phyloP scores from a whole-genome alignment of 768 basidiomycete species.

The Mrakia blollopis region DNA sequence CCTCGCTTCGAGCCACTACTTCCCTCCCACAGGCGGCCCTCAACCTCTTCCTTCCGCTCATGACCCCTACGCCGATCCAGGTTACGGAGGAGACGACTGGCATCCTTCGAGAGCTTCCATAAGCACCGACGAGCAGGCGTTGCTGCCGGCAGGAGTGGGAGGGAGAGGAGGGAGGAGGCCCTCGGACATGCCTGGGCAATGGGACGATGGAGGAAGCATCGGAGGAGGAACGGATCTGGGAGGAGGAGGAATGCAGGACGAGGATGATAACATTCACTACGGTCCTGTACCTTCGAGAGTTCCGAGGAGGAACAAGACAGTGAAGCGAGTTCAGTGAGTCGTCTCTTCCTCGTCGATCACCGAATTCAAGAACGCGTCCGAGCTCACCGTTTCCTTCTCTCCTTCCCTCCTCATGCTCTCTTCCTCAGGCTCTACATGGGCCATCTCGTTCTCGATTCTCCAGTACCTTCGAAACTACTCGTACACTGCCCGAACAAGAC shows the following conservation, averaged over 20 bases:
- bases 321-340: conserved; percentile 28
- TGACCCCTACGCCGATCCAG: conserved; percentile 3
- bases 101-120: conserved; percentile 24
- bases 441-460: conserved; percentile 30
- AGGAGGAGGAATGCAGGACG: conserved; percentile 6
- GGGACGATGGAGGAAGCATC: conserved; percentile 7
- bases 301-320: conserved; percentile 31
- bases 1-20: neutral
- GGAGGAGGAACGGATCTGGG: conserved; percentile 6
- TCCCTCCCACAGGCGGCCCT: neutral
- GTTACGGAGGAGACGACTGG: conserved; percentile 22
- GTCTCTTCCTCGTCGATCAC: neutral
- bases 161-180: conserved; percentile 8
- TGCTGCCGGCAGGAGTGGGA: conserved; percentile 16
- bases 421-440: conserved; percentile 29
- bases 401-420: neutral
- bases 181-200: neutral
- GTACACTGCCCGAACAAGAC: conserved; percentile 11
- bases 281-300: conserved; percentile 28
- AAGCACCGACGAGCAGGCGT: conserved; percentile 7
- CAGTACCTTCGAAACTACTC: conserved; percentile 26
- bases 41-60: neutral
- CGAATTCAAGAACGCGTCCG: neutral
- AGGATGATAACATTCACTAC: conserved; percentile 28
- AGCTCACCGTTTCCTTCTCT: neutral